Evolutionary conservation across 1,139 yeast genomes (phyloP), one percentile per base, ranked within the genome.

Genomic region (Taphrina sp.): DNA sequence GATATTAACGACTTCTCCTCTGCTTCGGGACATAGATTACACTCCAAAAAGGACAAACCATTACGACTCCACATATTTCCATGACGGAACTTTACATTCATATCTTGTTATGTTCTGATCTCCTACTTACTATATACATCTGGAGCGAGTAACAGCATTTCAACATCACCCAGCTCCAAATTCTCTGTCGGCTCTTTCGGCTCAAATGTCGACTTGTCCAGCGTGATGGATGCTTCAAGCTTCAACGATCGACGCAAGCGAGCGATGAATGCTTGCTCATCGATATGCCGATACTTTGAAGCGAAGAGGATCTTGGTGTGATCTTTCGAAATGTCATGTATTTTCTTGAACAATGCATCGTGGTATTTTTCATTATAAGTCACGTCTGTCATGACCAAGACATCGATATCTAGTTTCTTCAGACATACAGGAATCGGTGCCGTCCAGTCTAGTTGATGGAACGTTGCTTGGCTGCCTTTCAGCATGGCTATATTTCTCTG

Each of bases 281-380:
- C 29, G 41, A 14, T 5, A 24, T 49, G 54, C 8, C 54, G 34
- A n/a, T 49, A 39, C 41, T 49, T 49, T 22, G 54, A 38, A 16
- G 46, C 39, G 24, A 49, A 49, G 23, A 49, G 10, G 19, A 49
- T 31, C 4, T n/a, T 7, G 10, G 31, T 33, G 4, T 14, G 26
- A 12, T 29, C 17, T 16, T 29, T 19, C 3, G 22, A 17, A 3
- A 49, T 16, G 10, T n/a, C 12, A 5, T 23, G 14, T 7, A 49
- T 14, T 10, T 36, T 20, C 17, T 29, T 7, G 5, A 24, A n/a
- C 5, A 49, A 42, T 38, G 54, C 39, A 7, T 31, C 41, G 26
- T 49, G 54, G 34, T 39, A 39, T 33, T 28, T 24, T 19, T 42
- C 44, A 23, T 49, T 49, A 26, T 49, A 49, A 17, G 54, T 49